These are phyloP conservation scores for Colletotrichum cuscutae DNA, from an alignment of 2,329 filamentous ascomycete genomes.

Conservation along the genomic window DNA sequence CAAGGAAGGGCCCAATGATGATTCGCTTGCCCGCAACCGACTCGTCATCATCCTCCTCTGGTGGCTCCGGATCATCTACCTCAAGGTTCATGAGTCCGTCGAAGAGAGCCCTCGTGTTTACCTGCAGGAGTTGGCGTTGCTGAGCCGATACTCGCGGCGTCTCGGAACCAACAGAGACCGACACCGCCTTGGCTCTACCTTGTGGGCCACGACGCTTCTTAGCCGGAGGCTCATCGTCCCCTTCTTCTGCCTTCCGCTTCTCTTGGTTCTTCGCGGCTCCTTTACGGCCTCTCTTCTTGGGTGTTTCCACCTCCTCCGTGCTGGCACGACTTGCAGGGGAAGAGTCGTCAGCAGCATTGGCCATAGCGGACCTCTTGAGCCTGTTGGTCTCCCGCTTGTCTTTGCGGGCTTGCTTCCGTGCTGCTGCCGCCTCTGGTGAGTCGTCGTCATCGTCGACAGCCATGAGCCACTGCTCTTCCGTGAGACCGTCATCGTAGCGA, in stretches of 20 bases:
- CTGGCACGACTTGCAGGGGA: slow-evolving; percentile 83
- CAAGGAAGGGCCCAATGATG: slow-evolving; percentile 94
- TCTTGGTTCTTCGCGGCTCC: slow-evolving; percentile 74
- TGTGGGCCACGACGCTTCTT: slow-evolving; percentile 83
- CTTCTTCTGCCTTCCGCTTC: slow-evolving; percentile 89
- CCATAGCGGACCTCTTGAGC: slow-evolving; percentile 62
- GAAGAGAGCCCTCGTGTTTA: slow-evolving; percentile 80
- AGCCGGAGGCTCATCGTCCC: slow-evolving; percentile 79
- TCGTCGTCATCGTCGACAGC: slow-evolving; percentile 98
- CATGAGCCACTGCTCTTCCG: slow-evolving; percentile 98
- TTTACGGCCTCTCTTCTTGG: slow-evolving; percentile 88
- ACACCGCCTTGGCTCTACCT: slow-evolving; percentile 67
- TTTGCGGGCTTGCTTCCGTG: slow-evolving; percentile 86
- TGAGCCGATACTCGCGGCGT: slow-evolving; percentile 67
- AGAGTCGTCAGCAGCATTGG: slow-evolving; percentile 67
- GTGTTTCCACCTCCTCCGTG: slow-evolving; percentile 78
- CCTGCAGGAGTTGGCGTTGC: slow-evolving; percentile 82
- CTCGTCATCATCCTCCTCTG: slow-evolving; percentile 65
- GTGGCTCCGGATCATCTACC: slow-evolving; percentile 75
- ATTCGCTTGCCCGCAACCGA: slow-evolving; percentile 74
- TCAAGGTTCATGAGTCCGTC: slow-evolving; percentile 86
- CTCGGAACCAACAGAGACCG: slow-evolving; percentile 41
- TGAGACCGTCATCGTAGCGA: slow-evolving; percentile 95
- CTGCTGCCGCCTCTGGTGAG: slow-evolving; percentile 89
- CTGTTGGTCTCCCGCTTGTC: slow-evolving; percentile 84